A percentile compares a stretch with the other conserved stretches of the same genome.
phyloP scores from a whole-genome alignment of 2,329 filamentous ascomycete species.

The Alternaria arborescens region DNA sequence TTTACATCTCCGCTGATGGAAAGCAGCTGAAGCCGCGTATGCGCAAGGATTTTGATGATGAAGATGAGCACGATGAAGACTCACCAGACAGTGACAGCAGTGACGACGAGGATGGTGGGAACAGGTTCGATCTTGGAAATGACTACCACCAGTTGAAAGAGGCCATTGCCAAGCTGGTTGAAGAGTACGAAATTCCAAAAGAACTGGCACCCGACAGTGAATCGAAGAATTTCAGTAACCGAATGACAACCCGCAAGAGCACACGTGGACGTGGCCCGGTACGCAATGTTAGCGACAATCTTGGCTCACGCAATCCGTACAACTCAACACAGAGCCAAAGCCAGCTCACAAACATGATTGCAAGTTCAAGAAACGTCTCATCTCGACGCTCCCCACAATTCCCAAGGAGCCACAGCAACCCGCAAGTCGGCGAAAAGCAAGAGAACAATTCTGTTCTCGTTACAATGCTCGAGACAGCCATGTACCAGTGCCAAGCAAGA shows the following conservation, averaged over 20 bases:
- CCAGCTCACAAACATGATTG: constrained; percentile 50
- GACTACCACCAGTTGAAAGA: constrained; percentile 84
- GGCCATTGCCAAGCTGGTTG: constrained; percentile 79
- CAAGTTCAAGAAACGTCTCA: constrained; percentile 47
- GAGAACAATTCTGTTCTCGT: constrained; percentile 65
- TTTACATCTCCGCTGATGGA: constrained; percentile 80
- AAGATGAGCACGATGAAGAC: constrained; percentile 69
- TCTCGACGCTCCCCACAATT: constrained; percentile 49
- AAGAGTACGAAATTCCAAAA: constrained; percentile 82
- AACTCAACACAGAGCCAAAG: constrained; percentile 44
- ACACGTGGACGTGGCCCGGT: constrained; percentile 38
- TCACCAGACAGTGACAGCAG: constrained; percentile 61
- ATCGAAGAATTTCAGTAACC: constrained; percentile 74
- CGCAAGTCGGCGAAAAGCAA: constrained; percentile 41
- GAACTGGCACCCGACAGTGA: constrained; percentile 67
- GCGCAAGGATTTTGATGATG: constrained; percentile 74
- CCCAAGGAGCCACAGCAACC: constrained; percentile 53
- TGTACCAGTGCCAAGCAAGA: constrained; percentile 77
- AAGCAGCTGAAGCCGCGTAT: constrained; percentile 74
- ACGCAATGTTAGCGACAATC: constrained; percentile 38
- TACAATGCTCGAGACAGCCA: constrained; percentile 78
- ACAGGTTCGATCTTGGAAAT: constrained; percentile 70
- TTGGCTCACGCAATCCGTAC: constrained; percentile 63
- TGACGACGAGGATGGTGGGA: constrained; percentile 55
- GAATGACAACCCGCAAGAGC: constrained; percentile 62